Percentiles rank a stretch among this genome's conserved stretches.
Evolutionary conservation across 2,329 filamentous ascomycete genomes (phyloP).

Genomic region (Chalaropsis ovoidea): DNA sequence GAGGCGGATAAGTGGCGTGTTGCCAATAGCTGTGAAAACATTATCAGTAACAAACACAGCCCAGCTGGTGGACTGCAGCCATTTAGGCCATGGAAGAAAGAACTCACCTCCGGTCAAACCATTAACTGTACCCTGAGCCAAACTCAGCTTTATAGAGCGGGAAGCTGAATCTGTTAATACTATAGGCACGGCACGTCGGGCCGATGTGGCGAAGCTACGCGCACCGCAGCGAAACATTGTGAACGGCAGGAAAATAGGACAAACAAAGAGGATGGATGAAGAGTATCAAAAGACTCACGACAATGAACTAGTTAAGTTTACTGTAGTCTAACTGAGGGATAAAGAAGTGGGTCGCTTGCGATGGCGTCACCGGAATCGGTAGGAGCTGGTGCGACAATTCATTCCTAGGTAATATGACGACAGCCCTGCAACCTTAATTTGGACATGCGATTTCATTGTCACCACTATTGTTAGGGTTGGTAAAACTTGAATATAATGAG

Average conservation of each 20-base stretch:
- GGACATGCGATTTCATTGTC: neutral
- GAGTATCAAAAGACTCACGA: neutral
- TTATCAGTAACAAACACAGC: neutral
- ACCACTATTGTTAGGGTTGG: neutral
- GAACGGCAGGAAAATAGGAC: neutral
- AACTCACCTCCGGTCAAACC: conserved; percentile 71
- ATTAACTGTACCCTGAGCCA: conserved; percentile 67
- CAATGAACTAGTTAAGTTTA: neutral
- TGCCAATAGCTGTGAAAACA: conserved; percentile 67
- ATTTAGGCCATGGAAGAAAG: neutral
- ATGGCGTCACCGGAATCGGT: conserved; percentile 25
- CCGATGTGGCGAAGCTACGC: conserved; percentile 56
- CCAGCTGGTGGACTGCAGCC: neutral
- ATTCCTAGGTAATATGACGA: neutral
- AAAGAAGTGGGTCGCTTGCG: conserved; percentile 22
- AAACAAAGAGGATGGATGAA: conserved; percentile 8
- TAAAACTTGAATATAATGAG: no score
- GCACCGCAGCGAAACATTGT: conserved; percentile 61
- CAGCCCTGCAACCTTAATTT: neutral
- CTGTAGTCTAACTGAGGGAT: neutral
- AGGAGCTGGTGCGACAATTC: neutral
- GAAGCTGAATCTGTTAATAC: conserved; percentile 65
- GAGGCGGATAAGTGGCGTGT: conserved; percentile 86
- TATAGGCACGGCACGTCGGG: conserved; percentile 52
- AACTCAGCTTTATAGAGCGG: conserved; percentile 61